Evolutionary conservation across 2,329 filamentous ascomycete genomes (phyloP).

Genomic region (Massarina eburnea): DNA sequence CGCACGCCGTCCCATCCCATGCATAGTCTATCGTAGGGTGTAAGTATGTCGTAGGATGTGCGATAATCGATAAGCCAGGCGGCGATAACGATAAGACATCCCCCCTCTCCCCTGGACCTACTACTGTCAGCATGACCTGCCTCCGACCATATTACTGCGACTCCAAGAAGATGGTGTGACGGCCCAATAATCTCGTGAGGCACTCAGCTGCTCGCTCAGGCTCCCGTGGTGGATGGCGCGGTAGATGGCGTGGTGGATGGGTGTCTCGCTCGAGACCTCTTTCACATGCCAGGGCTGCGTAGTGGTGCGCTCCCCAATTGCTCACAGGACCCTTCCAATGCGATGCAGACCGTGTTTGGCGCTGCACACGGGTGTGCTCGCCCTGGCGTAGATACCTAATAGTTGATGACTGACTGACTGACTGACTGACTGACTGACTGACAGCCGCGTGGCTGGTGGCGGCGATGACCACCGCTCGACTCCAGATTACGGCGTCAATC

Average conservation of each 20-base stretch:
- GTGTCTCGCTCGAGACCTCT: slow-evolving; percentile 18
- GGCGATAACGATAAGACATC: slow-evolving; percentile 31
- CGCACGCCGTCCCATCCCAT: background rate
- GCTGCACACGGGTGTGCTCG: slow-evolving; percentile 35
- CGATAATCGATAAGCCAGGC: slow-evolving; percentile 12
- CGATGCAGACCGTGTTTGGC: slow-evolving; percentile 23
- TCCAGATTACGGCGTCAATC: slow-evolving; percentile 20
- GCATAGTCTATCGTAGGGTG: slow-evolving; percentile 6
- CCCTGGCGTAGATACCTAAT: slow-evolving; percentile 19
- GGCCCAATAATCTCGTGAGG: slow-evolving; percentile 28
- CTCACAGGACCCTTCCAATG: slow-evolving; percentile 6
- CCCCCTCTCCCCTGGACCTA: background rate
- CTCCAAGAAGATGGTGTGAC: slow-evolving; percentile 29
- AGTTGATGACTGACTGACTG: slow-evolving; percentile 19
- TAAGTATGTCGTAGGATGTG: slow-evolving; percentile 4
- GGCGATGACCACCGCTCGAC: slow-evolving; percentile 19
- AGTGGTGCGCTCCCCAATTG: slow-evolving; percentile 6
- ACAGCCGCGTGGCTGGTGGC: slow-evolving; percentile 34
- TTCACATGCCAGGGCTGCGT: slow-evolving; percentile 32
- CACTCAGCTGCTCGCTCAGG: slow-evolving; percentile 22
- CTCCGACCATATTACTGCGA: background rate
- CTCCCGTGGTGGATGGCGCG: slow-evolving; percentile 8
- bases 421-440: too few species aligned
- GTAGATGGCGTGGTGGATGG: slow-evolving; percentile 9
- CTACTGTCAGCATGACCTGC: slow-evolving; percentile 19